phyloP scores from a whole-genome alignment of 2,329 filamentous ascomycete genomes.

The Chaetomium olivaceum region DNA sequence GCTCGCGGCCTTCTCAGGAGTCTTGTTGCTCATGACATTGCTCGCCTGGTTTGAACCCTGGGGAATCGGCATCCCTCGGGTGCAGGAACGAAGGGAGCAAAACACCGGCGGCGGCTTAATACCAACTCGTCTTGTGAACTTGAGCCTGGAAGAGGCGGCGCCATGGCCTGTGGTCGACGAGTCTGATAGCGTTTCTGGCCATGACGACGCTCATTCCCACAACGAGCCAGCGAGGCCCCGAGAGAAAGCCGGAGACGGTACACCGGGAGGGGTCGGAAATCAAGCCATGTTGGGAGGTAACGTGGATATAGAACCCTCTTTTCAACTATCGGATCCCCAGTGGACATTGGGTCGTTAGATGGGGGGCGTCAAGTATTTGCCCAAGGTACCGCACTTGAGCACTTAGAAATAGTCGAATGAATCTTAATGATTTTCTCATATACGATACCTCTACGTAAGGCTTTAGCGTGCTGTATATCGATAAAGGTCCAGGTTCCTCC shows the following conservation, averaged over 20 bases:
- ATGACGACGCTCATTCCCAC: neutral
- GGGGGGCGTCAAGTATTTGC: too few relatives aligned
- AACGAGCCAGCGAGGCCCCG: neutral
- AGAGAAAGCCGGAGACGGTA: neutral
- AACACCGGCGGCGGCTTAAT: neutral
- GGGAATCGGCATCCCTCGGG: conserved; percentile 4
- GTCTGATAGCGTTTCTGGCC: neutral
- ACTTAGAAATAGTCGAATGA: too few relatives aligned
- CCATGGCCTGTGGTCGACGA: neutral
- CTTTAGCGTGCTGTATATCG: too few relatives aligned
- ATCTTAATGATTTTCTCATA: too few relatives aligned
- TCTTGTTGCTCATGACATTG: neutral
- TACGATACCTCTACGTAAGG: too few relatives aligned
- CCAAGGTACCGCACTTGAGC: too few relatives aligned
- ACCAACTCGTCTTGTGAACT: neutral
- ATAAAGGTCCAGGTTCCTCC: too few relatives aligned
- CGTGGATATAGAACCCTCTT: neutral
- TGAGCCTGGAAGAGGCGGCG: conserved; percentile 7
- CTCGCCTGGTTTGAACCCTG: conserved; percentile 3
- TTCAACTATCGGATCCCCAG: neutral
- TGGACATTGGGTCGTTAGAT: neutral
- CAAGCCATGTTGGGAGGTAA: neutral
- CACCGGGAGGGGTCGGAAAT: neutral
- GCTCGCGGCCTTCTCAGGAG: conserved; percentile 3
- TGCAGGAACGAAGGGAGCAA: neutral